Evolutionary conservation across 1,284 basidiomycete genomes (phyloP).

Genomic region (Ustilago trichophora): DNA sequence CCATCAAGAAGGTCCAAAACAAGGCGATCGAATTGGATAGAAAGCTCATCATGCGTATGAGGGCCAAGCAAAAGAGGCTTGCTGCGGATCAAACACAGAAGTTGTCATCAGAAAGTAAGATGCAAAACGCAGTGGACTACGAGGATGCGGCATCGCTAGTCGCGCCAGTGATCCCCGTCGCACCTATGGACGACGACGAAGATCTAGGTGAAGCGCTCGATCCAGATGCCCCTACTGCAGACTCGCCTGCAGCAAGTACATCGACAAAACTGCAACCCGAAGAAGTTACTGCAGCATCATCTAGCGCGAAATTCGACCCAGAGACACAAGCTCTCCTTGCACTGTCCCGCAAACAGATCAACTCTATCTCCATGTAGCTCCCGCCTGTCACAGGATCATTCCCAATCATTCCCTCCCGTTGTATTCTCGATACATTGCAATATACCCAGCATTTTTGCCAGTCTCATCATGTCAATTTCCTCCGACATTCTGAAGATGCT

Average conservation of each 20-base stretch:
- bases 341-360: constrained; percentile 27
- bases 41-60: constrained; percentile 23
- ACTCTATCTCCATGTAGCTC: constrained; percentile 15
- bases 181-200: constrained; percentile 20
- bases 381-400: background rate
- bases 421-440: too few species aligned
- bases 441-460: constrained; percentile 9
- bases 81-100: background rate
- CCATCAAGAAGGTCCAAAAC: constrained; percentile 53
- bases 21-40: constrained; percentile 49
- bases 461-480: too few species aligned
- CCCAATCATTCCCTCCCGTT: background rate
- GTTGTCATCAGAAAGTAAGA: background rate
- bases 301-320: constrained; percentile 9
- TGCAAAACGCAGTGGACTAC: background rate
- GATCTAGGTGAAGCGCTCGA: constrained; percentile 39
- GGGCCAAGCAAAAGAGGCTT: constrained; percentile 22
- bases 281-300: background rate
- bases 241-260: too few species aligned
- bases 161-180: background rate
- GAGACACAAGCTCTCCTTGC: constrained; percentile 32
- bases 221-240: too few species aligned
- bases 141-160: background rate
- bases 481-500: too few species aligned
- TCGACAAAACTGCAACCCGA: too few species aligned